Percentiles rank a stretch among this genome's conserved stretches.
Evolutionary conservation across 2,329 filamentous ascomycete species (phyloP).

Genomic region (Botrytis fabae): DNA sequence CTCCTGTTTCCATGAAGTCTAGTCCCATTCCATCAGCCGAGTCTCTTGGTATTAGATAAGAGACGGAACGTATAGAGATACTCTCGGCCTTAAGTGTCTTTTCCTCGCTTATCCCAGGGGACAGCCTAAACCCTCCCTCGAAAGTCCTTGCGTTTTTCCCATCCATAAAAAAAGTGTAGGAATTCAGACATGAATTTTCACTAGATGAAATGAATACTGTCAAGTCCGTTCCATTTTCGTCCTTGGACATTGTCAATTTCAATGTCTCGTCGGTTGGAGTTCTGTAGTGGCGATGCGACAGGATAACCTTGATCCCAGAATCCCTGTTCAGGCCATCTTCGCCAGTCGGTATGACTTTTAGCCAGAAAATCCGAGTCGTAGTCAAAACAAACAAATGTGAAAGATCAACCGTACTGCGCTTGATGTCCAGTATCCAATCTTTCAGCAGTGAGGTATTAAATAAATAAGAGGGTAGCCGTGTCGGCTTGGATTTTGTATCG

Average conservation of each 20-base stretch:
- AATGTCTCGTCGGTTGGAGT: conserved; percentile 44
- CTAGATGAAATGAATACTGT: conserved; percentile 34
- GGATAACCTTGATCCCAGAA: conserved; percentile 39
- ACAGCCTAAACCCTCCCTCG: conserved; percentile 31
- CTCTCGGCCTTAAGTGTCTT: not conserved
- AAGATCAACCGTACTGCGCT: conserved; percentile 48
- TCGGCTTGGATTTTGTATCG: conserved; percentile 33
- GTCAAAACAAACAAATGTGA: conserved; percentile 60
- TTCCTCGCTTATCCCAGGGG: conserved; percentile 6
- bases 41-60: conserved; percentile 8
- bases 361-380: conserved; percentile 38
- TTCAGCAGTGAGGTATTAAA: conserved; percentile 27
- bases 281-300: conserved; percentile 50
- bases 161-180: conserved; percentile 34
- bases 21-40: conserved; percentile 22
- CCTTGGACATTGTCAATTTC: conserved; percentile 43
- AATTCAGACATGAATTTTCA: conserved; percentile 32
- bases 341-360: conserved; percentile 34
- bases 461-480: conserved; percentile 29
- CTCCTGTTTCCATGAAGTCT: conserved; percentile 40
- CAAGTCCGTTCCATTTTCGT: conserved; percentile 30
- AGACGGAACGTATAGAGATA: not conserved
- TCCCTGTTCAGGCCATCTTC: conserved; percentile 22
- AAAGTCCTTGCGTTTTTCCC: conserved; percentile 25
- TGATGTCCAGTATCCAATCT: conserved; percentile 60